phyloP scores from a whole-genome alignment of 805 yeast genomes.

The Saccharomyces jurei region DNA sequence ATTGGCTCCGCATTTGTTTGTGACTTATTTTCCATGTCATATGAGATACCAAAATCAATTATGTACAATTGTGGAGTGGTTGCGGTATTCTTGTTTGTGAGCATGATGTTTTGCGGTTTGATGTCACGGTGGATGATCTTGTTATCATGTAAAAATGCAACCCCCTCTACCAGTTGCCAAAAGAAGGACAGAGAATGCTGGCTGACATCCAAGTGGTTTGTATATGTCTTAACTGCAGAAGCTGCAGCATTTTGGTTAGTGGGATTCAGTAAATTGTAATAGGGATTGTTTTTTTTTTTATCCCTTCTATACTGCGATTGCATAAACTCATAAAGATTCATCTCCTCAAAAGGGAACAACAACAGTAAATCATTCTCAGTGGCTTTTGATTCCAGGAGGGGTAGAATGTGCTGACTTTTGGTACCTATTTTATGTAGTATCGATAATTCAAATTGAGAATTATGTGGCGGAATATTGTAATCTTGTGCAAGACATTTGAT shows the following conservation, averaged over 20 bases:
- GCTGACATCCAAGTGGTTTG: constrained; percentile 16
- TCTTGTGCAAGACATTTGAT: constrained; percentile 21
- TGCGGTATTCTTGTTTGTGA: neutral
- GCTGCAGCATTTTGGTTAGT: neutral
- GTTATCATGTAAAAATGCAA: constrained; percentile 74
- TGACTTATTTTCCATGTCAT: constrained; percentile 22
- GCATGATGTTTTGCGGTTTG: constrained; percentile 73
- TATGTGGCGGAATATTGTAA: constrained; percentile 24
- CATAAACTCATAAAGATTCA: constrained; percentile 16
- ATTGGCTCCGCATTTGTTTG: constrained; percentile 21
- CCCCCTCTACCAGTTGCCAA: constrained; percentile 63
- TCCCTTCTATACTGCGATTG: constrained; percentile 9
- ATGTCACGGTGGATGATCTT: constrained; percentile 92
- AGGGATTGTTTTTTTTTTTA: constrained; percentile 14
- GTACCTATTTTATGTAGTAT: constrained; percentile 13
- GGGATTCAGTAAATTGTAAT: constrained; percentile 5
- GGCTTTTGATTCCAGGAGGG: constrained; percentile 9
- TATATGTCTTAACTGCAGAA: constrained; percentile 1
- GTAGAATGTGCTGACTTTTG: constrained; percentile 10
- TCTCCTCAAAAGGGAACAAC: constrained; percentile 12
- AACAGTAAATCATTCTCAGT: constrained; percentile 14
- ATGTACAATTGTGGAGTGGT: constrained; percentile 47
- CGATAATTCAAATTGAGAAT: constrained; percentile 19
- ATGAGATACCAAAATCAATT: constrained; percentile 66
- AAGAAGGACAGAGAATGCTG: constrained; percentile 40